Base-by-base conservation (phyloP, 805 yeast genomes). In the Sporopachydermia quercuum region DNA sequence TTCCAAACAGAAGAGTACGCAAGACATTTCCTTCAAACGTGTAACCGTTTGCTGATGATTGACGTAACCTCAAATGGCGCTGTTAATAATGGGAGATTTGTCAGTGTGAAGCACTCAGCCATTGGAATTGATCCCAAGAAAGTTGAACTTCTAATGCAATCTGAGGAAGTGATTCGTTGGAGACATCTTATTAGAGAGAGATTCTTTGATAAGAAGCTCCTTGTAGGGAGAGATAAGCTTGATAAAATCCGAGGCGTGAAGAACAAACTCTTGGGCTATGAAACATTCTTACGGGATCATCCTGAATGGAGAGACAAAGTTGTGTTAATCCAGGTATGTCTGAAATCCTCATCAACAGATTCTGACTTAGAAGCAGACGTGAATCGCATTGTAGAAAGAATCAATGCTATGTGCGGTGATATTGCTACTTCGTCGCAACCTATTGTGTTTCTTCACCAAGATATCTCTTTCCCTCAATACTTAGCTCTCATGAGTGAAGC, bases 1-100 rank as follows among this genome's bases (percentile, higher is more conserved):
- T 87, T 91, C 63, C 98, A 91, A 57, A 87, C 89, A 6, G 77
- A 77, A 18, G 98, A 91, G 57, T 89, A 87, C 49, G 93, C 86
- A 17, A 75, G 94, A 52, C 98, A 91, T 58, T 91, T 91, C 58
- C 62, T 82, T 41, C 96, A 89, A 60, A 85, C 96, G 2, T 76
- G 94, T 50, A 83, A 80, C 48, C 66, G 95, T 40, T 64, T 91
- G 27, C 60, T 91, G 27, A 73, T 86, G 47, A 86, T 93, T 0
- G 96, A 89, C 58, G 74, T 81, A n/a, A 71, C 71, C 3, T 83
- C 93, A 0, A 82, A 82, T 15, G 96, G 96, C 15, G 74, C 89
- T 19, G 89, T 85, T 54, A 79, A 78, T 1, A 63, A 65, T 3
- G 59, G 56, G 18, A 51, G 53, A 15, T 56, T 56, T 36, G 56